A percentile compares a stretch with the other conserved stretches of the same genome.
Evolutionary conservation across 805 yeast species (phyloP).

Genomic region (Priceomyces fermenticarens): DNA sequence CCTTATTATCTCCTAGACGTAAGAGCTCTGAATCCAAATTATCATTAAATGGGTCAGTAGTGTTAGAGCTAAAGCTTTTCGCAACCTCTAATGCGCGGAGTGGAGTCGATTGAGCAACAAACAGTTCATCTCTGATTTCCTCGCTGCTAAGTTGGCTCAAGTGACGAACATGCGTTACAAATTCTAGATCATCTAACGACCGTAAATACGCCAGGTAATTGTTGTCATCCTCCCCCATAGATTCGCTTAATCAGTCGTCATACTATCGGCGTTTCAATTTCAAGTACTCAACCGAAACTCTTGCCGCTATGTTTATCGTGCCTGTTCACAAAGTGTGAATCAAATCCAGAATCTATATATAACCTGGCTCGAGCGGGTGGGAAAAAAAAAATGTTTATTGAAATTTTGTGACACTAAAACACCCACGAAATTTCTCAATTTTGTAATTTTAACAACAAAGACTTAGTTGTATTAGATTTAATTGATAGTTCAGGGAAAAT

Average conservation of each 20-base stretch:
- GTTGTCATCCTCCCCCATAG: conserved; percentile 5
- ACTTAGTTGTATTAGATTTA: no score
- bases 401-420: no score
- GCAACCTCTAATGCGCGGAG: background rate
- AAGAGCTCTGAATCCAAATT: conserved; percentile 15
- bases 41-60: conserved; percentile 23
- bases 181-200: conserved; percentile 17
- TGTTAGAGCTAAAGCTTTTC: conserved; percentile 6
- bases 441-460: no score
- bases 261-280: background rate
- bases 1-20: conserved; percentile 7
- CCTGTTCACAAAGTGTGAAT: background rate
- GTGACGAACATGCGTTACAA: conserved; percentile 14
- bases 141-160: conserved; percentile 10
- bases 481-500: no score
- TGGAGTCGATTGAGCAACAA: conserved; percentile 2
- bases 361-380: no score
- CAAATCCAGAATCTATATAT: no score
- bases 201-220: conserved; percentile 12
- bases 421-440: no score
- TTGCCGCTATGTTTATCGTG: background rate
- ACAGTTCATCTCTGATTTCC: background rate
- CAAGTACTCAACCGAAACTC: background rate
- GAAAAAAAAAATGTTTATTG: no score
- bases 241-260: background rate